Conservation (phyloP, 164 flowering plant species). For the Macadamia integrifolia region DNA sequence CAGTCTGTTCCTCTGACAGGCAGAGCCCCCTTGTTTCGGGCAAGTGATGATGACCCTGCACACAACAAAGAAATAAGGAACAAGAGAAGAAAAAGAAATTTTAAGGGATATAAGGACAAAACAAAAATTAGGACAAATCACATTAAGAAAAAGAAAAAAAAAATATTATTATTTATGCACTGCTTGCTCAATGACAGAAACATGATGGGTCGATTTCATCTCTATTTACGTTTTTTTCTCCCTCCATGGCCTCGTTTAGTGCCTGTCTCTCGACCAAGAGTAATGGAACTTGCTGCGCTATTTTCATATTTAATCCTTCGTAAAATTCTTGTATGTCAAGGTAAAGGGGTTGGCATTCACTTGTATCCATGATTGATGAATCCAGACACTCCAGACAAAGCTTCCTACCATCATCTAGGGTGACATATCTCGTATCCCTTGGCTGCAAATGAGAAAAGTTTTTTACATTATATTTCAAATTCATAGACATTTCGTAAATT, state of each 20-base stretch:
- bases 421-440: constrained; percentile 47
- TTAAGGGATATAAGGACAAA: background rate
- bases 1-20: constrained; percentile 81
- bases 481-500: background rate
- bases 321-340: constrained; percentile 66
- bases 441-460: constrained; percentile 39
- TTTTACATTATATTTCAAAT: constrained; percentile 1
- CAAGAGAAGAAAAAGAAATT: background rate
- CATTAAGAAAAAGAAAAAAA: too few relatives aligned
- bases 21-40: constrained; percentile 93
- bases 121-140: too few relatives aligned
- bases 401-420: constrained; percentile 76
- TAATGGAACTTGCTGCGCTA: constrained; percentile 79
- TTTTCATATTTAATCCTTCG: constrained; percentile 67
- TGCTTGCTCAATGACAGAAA: background rate
- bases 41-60: constrained; percentile 84
- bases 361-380: constrained; percentile 75
- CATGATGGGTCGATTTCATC: background rate
- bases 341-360: constrained; percentile 75
- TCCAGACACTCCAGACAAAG: constrained; percentile 87
- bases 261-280: constrained; percentile 86
- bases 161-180: too few relatives aligned
- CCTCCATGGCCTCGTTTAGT: constrained; percentile 85
- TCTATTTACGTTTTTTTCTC: constrained; percentile 65
- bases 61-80: constrained; percentile 3